Percentiles rank a stretch among this genome's conserved stretches.
These are phyloP conservation scores for Dactylellina drechsleri DNA, from an alignment of 2,329 filamentous ascomycete species.

Conservation along the genomic window DNA sequence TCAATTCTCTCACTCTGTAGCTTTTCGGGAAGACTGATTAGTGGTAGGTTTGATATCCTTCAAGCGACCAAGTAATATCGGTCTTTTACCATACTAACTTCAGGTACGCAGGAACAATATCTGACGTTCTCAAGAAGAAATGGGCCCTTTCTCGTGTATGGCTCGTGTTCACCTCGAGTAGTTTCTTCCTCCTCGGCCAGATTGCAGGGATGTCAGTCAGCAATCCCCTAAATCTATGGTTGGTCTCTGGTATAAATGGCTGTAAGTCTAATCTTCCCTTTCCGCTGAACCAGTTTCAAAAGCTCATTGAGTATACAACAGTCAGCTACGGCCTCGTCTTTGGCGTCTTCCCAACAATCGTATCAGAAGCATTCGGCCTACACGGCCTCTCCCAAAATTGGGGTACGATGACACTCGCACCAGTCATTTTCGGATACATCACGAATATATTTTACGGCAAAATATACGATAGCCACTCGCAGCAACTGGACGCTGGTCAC, in stretches of 20 bases:
- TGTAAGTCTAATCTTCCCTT: slow-evolving; percentile 56
- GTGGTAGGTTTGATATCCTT: slow-evolving; percentile 66
- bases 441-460: slow-evolving; percentile 88
- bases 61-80: slow-evolving; percentile 27
- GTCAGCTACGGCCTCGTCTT: slow-evolving; percentile 93
- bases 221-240: slow-evolving; percentile 78
- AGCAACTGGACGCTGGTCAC: slow-evolving; percentile 27
- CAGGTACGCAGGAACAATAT: slow-evolving; percentile 75
- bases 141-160: slow-evolving; percentile 85
- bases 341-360: slow-evolving; percentile 88
- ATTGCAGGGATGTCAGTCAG: slow-evolving; percentile 77
- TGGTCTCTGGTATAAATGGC: slow-evolving; percentile 85
- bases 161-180: slow-evolving; percentile 82
- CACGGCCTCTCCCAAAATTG: slow-evolving; percentile 91
- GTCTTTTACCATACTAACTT: slow-evolving; percentile 6
- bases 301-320: slow-evolving; percentile 7
- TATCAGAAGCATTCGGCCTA: slow-evolving; percentile 90
- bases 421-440: slow-evolving; percentile 85
- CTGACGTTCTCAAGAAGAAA: slow-evolving; percentile 85
- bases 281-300: neutral
- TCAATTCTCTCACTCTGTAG: slow-evolving; percentile 91
- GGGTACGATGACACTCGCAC: slow-evolving; percentile 92
- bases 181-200: slow-evolving; percentile 83
- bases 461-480: slow-evolving; percentile 82
- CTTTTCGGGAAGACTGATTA: slow-evolving; percentile 81